Conservation (phyloP, 2,329 filamentous ascomycete genomes). For the Colletotrichum navitas region DNA sequence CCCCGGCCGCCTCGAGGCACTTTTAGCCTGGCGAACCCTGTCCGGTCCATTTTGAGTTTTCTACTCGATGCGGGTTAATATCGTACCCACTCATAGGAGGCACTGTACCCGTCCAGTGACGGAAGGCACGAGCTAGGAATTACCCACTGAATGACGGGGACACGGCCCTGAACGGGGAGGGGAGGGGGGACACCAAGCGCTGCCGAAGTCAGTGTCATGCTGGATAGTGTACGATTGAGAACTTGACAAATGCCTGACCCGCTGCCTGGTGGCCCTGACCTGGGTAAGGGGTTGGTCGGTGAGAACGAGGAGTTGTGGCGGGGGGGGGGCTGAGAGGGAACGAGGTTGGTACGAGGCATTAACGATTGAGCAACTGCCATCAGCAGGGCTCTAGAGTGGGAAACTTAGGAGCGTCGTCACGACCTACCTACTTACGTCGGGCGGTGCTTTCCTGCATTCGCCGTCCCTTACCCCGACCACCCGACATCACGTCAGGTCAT, state of each 20-base stretch:
- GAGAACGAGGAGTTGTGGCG: neutral
- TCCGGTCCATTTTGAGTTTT: conserved; percentile 40
- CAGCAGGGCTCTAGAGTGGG: conserved; percentile 20
- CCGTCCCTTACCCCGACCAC: conserved; percentile 32
- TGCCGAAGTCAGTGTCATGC: conserved; percentile 20
- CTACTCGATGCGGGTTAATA: conserved; percentile 21
- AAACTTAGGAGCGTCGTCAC: conserved; percentile 19
- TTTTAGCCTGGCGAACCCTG: conserved; percentile 33
- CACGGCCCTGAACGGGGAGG: conserved; percentile 2
- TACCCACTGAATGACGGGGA: conserved; percentile 24
- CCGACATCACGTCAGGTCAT: conserved; percentile 15
- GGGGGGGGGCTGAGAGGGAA: conserved; percentile 1
- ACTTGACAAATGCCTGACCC: conserved; percentile 7
- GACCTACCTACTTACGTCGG: conserved; percentile 22
- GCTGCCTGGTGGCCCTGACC: neutral
- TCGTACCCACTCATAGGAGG: neutral
- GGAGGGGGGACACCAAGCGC: conserved; percentile 23
- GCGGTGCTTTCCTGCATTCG: conserved; percentile 14
- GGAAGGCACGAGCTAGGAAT: neutral
- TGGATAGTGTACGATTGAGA: conserved; percentile 24
- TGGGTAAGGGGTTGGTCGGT: conserved; percentile 21
- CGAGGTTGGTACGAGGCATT: conserved; percentile 22
- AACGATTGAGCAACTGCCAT: conserved; percentile 16
- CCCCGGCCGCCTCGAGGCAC: conserved; percentile 24
- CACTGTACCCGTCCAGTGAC: conserved; percentile 26